Base-by-base conservation (phyloP, 257 asterid species). In the Nicotiana benthamiana region DNA sequence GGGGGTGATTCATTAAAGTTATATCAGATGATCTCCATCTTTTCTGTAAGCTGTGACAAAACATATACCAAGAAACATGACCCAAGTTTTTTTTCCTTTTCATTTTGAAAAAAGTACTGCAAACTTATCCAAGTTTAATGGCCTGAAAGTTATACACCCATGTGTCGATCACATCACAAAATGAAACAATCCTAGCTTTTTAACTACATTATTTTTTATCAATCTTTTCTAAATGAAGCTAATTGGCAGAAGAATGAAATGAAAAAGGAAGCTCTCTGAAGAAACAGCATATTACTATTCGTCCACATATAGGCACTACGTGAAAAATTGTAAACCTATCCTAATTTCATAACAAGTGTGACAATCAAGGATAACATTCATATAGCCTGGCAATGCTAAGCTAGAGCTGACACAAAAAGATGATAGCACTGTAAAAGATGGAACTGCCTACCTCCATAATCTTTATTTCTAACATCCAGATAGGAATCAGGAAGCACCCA, bases 401-500 rank as follows among this genome's bases (percentile, higher is more conserved):
- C 22, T 43, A 46, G 61, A 8, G 22, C 0, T 70, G 1, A 48
- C 26, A 26, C 26, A 15, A 16, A 22, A 74, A 48, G 1, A 34
- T 74, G 26, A 51, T 48, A 48, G 43, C 61, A 48, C 24, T 48
- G 9, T 36, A 51, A 51, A 54, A 17, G 28, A 48, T 1, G 27
- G 61, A 87, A 56, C 60, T 22, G 2, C 83, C 46, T 89, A 96
- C 99, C 98, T 90, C 99, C 99, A 74, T 94, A 94, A 61, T 96
- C 98, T 87, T 94, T 94, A 54, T 96, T 91, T 82, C 5, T 94
- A 1, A 96, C 99, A 87, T 96, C 94, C 90, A 96, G 82, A 85
- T 96, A 96, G 1, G 99, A 96, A 85, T 96, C 99, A 28, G 99
- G 99, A 82, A 96, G 98, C 83, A 96, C 99, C 99, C 99, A 96